phyloP scores from a whole-genome alignment of 148 eudicot genomes.

The Chenopodium formosanum region DNA sequence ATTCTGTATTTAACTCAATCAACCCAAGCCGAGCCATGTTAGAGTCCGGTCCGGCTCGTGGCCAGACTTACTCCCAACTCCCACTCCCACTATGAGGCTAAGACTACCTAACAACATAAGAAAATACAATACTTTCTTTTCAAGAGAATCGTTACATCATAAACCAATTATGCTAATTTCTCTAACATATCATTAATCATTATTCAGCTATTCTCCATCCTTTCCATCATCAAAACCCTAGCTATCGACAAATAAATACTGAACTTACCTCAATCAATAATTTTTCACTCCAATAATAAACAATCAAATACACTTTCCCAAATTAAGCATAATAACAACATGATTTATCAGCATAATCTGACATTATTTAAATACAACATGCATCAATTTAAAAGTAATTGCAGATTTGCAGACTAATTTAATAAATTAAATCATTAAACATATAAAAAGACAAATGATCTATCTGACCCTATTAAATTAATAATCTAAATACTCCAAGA shows the following conservation, averaged over 20 bases:
- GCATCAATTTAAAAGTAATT: not conserved
- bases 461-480: too few species aligned
- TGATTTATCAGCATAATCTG: not conserved
- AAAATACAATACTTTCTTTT: not conserved
- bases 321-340: not conserved
- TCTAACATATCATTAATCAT: not conserved
- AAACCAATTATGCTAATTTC: not conserved
- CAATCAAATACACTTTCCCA: not conserved
- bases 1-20: too few species aligned
- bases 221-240: not conserved
- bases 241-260: not conserved
- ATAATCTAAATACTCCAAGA: not conserved
- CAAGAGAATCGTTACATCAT: not conserved
- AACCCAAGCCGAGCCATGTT: too few species aligned
- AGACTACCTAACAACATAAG: not conserved
- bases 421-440: not conserved
- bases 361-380: not conserved
- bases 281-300: not conserved
- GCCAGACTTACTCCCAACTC: not conserved
- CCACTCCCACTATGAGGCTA: too few species aligned
- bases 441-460: not conserved
- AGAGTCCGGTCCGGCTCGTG: too few species aligned
- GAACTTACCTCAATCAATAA: not conserved
- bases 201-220: not conserved
- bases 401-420: not conserved